Evolutionary conservation across 495 filamentous ascomycete genomes (phyloP).

Genomic region (Hyaloscypha hepaticicola): DNA sequence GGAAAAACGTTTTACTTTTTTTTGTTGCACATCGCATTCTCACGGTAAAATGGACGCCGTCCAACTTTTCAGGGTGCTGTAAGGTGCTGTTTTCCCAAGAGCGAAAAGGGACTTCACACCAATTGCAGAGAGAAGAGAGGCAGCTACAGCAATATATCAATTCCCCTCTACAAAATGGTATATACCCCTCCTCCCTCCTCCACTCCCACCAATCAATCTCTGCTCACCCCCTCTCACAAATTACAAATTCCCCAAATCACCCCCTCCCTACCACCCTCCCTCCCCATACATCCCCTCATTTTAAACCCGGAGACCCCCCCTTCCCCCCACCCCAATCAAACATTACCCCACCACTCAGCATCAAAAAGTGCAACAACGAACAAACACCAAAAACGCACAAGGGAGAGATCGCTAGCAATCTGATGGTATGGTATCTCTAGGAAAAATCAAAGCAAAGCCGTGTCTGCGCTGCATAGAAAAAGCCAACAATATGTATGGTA

Average conservation of each 20-base stretch:
- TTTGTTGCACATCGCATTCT: too few relatives aligned
- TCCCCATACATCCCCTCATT: neutral
- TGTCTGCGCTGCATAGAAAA: neutral
- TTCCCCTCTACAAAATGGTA: too few relatives aligned
- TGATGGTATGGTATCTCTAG: constrained; percentile 21
- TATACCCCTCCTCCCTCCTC: too few relatives aligned
- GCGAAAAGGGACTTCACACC: too few relatives aligned
- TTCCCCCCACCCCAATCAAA: neutral
- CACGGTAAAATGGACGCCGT: too few relatives aligned
- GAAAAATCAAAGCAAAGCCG: neutral
- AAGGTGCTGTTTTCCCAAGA: too few relatives aligned
- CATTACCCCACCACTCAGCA: neutral
- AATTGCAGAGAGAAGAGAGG: too few relatives aligned
- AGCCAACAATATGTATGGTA: neutral
- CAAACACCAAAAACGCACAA: neutral
- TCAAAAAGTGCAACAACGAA: neutral
- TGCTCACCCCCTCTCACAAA: neutral
- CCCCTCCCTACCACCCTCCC: neutral
- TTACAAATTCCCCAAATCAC: neutral
- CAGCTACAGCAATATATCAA: too few relatives aligned
- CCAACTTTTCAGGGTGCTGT: too few relatives aligned
- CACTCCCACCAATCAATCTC: neutral
- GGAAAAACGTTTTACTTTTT: too few relatives aligned
- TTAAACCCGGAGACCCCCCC: neutral
- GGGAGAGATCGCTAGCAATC: constrained; percentile 23